A percentile compares a stretch with the other conserved stretches of the same genome.
Conservation (phyloP, 768 basidiomycete genomes). For the Mycena haematopus region DNA sequence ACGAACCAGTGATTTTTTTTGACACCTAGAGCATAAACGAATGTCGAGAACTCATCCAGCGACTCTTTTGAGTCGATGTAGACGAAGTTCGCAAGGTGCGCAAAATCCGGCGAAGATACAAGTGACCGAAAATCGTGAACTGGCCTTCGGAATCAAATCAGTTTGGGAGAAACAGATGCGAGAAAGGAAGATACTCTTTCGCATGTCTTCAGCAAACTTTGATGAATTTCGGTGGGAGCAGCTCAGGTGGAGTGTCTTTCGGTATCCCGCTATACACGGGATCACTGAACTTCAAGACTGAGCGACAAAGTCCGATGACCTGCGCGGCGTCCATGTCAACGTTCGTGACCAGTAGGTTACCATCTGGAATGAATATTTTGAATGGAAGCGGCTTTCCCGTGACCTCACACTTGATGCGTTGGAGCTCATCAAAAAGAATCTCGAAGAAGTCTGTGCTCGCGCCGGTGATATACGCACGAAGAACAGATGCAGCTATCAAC, state of each 20-base stretch:
- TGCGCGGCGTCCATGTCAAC: no score
- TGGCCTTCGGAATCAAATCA: not conserved
- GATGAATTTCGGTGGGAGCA: not conserved
- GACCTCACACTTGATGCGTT: not conserved
- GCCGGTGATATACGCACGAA: not conserved
- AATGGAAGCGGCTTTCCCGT: not conserved
- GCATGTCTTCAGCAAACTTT: not conserved
- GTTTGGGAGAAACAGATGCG: not conserved
- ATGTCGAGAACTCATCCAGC: not conserved
- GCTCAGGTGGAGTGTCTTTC: not conserved
- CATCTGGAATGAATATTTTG: slow-evolving; percentile 1
- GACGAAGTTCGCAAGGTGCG: not conserved
- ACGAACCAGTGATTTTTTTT: slow-evolving; percentile 4
- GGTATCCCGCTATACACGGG: slow-evolving; percentile 6
- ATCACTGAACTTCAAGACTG: not conserved
- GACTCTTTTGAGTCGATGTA: slow-evolving; percentile 8
- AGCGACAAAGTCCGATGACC: slow-evolving; percentile 1
- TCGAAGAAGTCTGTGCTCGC: not conserved
- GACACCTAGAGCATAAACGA: not conserved
- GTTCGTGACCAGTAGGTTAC: not conserved
- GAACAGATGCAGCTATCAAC: not conserved
- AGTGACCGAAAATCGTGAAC: not conserved
- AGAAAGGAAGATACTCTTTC: not conserved
- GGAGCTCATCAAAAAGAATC: no score
- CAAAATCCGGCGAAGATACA: not conserved